A percentile compares a stretch with the other conserved stretches of the same genome.
Conservation (phyloP, 148 eudicot genomes). For the Rhododendron mucronatum region DNA sequence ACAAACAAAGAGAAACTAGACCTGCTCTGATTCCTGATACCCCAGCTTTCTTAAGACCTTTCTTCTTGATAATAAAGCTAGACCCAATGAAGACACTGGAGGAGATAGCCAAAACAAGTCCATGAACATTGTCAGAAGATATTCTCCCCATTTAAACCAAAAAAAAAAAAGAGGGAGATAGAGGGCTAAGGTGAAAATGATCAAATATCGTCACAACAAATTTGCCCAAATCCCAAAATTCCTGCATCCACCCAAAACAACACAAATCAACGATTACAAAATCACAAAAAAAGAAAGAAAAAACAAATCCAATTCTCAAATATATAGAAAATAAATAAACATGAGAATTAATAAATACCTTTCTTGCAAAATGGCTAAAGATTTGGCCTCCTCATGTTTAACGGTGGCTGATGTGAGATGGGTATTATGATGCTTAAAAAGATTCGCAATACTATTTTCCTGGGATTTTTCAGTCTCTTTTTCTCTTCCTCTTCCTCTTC, state of each 20-base stretch:
- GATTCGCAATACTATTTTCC: background rate
- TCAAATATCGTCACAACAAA: constrained; percentile 6
- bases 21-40: constrained; percentile 74
- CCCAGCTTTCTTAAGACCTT: constrained; percentile 77
- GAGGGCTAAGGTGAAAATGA: background rate
- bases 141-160: constrained; percentile 40
- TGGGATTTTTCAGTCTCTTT: background rate
- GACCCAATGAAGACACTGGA: constrained; percentile 91
- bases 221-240: constrained; percentile 1
- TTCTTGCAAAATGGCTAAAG: background rate
- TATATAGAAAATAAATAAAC: background rate
- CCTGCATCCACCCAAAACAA: constrained; percentile 8
- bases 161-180: background rate
- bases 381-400: background rate
- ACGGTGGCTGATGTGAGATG: too few species aligned
- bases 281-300: too few species aligned
- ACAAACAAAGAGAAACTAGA: constrained; percentile 6
- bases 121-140: constrained; percentile 59
- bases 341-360: background rate
- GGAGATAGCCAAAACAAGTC: constrained; percentile 69
- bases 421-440: background rate
- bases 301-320: background rate
- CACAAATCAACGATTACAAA: background rate
- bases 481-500: background rate
- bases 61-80: constrained; percentile 90